Evolutionary conservation across 257 asterid genomes (phyloP).

Genomic region (Linderniella brevidens): DNA sequence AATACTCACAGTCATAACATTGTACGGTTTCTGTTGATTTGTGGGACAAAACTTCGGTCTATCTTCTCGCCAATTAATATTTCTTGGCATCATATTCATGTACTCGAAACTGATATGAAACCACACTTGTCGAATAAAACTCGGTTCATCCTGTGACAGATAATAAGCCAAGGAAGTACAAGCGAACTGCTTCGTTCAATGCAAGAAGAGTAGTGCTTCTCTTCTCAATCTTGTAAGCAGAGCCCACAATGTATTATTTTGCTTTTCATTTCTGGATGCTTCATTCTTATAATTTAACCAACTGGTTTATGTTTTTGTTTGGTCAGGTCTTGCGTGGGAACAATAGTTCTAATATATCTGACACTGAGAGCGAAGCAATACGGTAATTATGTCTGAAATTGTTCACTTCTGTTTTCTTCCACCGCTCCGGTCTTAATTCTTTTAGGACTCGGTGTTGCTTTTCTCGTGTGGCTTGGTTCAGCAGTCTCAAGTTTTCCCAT

Average conservation of each 20-base stretch:
- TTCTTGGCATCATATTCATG: not conserved
- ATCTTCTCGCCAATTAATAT: not conserved
- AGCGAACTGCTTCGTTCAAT: conserved; percentile 77
- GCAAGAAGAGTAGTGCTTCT: conserved; percentile 83
- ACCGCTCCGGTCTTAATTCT: not conserved
- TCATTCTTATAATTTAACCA: not conserved
- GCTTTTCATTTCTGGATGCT: conserved; percentile 2
- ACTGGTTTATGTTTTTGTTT: conserved; percentile 3
- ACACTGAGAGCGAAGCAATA: conserved; percentile 66
- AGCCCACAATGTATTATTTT: conserved; percentile 7
- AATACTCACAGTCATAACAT: not conserved
- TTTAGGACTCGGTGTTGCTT: not conserved
- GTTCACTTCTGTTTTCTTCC: not conserved
- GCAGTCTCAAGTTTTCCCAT: too few relatives aligned
- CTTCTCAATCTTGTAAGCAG: conserved; percentile 76
- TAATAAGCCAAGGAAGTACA: conserved; percentile 67
- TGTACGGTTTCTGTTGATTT: not conserved
- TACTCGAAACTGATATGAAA: conserved; percentile 11
- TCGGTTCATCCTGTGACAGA: conserved; percentile 32
- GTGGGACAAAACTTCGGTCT: not conserved
- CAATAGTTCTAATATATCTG: conserved; percentile 73
- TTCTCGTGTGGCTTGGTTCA: too few relatives aligned
- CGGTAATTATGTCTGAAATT: conserved; percentile 22
- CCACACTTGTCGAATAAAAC: conserved; percentile 40
- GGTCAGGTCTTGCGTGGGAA: conserved; percentile 84